Evolutionary conservation across 306 rosid genomes (phyloP).

Genomic region (Inga leiocalycina): DNA sequence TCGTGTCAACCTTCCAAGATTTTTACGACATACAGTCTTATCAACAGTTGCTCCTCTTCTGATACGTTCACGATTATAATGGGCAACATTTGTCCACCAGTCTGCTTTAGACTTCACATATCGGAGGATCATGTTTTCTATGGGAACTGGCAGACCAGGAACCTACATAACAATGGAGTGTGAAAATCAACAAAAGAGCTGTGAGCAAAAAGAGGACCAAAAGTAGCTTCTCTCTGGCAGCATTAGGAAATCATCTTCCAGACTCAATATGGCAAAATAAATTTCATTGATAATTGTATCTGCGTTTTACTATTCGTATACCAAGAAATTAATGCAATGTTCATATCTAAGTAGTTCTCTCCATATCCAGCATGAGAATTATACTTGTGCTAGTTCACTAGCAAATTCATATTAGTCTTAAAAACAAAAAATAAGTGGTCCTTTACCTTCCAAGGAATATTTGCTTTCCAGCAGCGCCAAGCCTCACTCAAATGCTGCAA

Average conservation of each 20-base stretch:
- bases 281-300: not conserved
- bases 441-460: slow-evolving; percentile 97
- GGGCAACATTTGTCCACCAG: slow-evolving; percentile 99
- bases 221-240: not conserved
- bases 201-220: not conserved
- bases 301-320: not conserved
- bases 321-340: not conserved
- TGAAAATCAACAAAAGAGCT: slow-evolving; percentile 17
- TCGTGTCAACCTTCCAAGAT: slow-evolving; percentile 97
- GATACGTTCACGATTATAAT: slow-evolving; percentile 95
- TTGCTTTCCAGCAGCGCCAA: slow-evolving; percentile 99
- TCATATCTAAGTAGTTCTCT: not conserved
- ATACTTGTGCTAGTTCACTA: not conserved
- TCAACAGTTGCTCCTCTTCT: slow-evolving; percentile 99
- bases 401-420: not conserved
- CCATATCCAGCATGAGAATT: not conserved
- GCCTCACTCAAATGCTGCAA: slow-evolving; percentile 99
- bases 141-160: slow-evolving; percentile 98
- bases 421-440: not conserved
- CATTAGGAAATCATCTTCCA: not conserved
- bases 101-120: slow-evolving; percentile 99
- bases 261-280: not conserved
- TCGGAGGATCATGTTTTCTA: slow-evolving; percentile 98
- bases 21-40: slow-evolving; percentile 96
- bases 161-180: slow-evolving; percentile 49